Conservation (phyloP, 2,329 filamentous ascomycete genomes). For the Stagonosporopsis tanaceti region DNA sequence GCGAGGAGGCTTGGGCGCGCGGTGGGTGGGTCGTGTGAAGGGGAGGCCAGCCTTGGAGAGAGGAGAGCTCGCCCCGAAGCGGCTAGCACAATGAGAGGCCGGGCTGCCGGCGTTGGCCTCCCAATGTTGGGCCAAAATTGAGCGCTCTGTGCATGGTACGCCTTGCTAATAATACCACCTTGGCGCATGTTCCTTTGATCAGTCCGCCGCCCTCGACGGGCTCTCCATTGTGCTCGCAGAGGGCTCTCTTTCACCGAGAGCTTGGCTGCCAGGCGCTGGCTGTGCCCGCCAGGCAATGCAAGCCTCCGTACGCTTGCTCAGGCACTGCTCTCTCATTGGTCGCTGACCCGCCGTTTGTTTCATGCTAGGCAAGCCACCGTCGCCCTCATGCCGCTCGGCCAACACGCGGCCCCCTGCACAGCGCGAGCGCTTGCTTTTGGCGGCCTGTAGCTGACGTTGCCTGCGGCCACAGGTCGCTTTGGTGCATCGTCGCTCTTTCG, state of each 20-base stretch:
- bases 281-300: conserved; percentile 11
- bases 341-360: conserved; percentile 13
- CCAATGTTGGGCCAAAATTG: conserved; percentile 12
- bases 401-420: conserved; percentile 19
- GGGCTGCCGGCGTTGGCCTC: conserved; percentile 10
- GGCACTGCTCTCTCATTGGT: conserved; percentile 1
- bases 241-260: background rate
- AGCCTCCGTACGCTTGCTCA: conserved; percentile 4
- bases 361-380: conserved; percentile 16
- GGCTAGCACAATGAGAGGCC: conserved; percentile 7
- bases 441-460: conserved; percentile 18
- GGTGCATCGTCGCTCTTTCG: conserved; percentile 9
- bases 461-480: conserved; percentile 4
- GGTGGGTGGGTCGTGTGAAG: conserved; percentile 27
- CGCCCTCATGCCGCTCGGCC: conserved; percentile 18
- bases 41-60: conserved; percentile 10
- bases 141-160: background rate
- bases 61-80: background rate
- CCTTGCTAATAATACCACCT: conserved; percentile 7
- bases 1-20: conserved; percentile 28
- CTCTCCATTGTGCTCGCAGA: conserved; percentile 3
- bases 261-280: conserved; percentile 6
- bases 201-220: background rate
- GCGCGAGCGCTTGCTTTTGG: conserved; percentile 18
- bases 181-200: background rate